Evolutionary conservation across 352 stramenopile genomes (phyloP).

Genomic region (Thraustochytrium sp.): DNA sequence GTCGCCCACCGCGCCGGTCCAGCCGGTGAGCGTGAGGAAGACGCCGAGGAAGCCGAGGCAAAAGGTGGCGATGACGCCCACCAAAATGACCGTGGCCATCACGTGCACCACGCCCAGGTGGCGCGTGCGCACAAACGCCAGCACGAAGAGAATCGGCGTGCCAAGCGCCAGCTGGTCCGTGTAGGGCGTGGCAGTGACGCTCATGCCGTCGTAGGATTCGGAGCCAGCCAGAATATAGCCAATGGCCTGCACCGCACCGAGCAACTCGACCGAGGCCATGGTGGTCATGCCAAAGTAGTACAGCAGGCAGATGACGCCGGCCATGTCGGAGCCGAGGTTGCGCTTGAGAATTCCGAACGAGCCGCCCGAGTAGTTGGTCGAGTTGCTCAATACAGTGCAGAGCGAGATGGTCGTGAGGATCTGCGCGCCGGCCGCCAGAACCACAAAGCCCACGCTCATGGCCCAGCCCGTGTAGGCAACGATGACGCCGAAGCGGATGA

Average conservation of each 20-base stretch:
- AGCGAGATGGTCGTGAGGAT: constrained; percentile 48
- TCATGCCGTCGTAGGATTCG: constrained; percentile 34
- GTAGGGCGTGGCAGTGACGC: constrained; percentile 31
- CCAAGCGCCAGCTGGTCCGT: constrained; percentile 25
- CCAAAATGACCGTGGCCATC: constrained; percentile 31
- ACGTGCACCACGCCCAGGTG: not conserved
- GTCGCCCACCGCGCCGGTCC: constrained; percentile 26
- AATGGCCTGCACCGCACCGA: constrained; percentile 21
- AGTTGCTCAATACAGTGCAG: constrained; percentile 48
- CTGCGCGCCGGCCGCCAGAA: constrained; percentile 46
- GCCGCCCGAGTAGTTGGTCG: not conserved
- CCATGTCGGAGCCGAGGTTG: constrained; percentile 36
- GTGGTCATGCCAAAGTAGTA: constrained; percentile 45
- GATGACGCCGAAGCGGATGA: constrained; percentile 48
- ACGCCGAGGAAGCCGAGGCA: constrained; percentile 43
- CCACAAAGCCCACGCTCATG: constrained; percentile 45
- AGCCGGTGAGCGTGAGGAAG: not conserved
- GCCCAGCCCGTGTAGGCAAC: constrained; percentile 43
- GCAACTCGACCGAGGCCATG: constrained; percentile 25
- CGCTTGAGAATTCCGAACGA: constrained; percentile 16
- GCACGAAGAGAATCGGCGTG: constrained; percentile 17
- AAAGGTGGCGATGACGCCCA: constrained; percentile 30
- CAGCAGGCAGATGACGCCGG: constrained; percentile 31
- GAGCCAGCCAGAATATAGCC: constrained; percentile 40
- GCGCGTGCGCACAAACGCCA: constrained; percentile 25